phyloP scores from a whole-genome alignment of 1,284 basidiomycete species.

The Ceratobasidium sp. region DNA sequence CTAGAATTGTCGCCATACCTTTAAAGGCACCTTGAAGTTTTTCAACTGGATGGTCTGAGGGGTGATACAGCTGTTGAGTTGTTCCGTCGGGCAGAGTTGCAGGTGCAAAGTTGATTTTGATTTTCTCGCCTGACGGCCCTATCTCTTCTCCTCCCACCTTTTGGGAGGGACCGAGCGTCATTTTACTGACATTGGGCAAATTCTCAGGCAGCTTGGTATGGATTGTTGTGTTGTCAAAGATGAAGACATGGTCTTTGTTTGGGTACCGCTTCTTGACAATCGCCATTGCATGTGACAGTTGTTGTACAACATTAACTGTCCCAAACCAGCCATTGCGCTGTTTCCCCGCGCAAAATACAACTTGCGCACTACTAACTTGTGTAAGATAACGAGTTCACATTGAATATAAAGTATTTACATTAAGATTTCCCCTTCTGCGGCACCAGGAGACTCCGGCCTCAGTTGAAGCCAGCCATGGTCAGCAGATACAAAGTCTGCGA shows the following conservation, averaged over 20 bases:
- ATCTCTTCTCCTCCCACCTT: conserved; percentile 1
- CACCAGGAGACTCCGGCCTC: conserved; percentile 48
- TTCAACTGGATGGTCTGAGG: conserved; percentile 46
- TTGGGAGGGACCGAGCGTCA: conserved; percentile 44
- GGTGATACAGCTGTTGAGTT: conserved; percentile 49
- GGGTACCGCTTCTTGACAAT: conserved; percentile 50
- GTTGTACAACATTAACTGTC: conserved; percentile 49
- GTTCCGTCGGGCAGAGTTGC: conserved; percentile 43
- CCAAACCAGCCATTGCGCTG: conserved; percentile 55
- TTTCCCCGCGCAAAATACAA: conserved; percentile 55
- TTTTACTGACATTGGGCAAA: conserved; percentile 50
- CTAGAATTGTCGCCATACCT: conserved; percentile 50
- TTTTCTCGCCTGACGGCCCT: conserved; percentile 45
- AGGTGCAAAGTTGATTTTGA: conserved; percentile 23
- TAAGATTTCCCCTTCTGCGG: conserved; percentile 51
- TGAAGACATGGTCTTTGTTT: conserved; percentile 47
- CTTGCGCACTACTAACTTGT: conserved; percentile 50
- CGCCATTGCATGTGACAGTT: conserved; percentile 50
- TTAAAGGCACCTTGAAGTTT: conserved; percentile 50
- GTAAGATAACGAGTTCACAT: conserved; percentile 52
- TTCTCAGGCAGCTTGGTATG: conserved; percentile 50
- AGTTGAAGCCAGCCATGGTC: conserved; percentile 50
- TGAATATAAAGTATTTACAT: background rate
- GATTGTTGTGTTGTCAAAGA: conserved; percentile 53
- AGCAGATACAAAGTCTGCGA: conserved; percentile 56